A percentile compares a stretch with the other conserved stretches of the same genome.
These are phyloP conservation scores for Schizophyllum commune DNA, from an alignment of 1,284 basidiomycete genomes.

Conservation along the genomic window DNA sequence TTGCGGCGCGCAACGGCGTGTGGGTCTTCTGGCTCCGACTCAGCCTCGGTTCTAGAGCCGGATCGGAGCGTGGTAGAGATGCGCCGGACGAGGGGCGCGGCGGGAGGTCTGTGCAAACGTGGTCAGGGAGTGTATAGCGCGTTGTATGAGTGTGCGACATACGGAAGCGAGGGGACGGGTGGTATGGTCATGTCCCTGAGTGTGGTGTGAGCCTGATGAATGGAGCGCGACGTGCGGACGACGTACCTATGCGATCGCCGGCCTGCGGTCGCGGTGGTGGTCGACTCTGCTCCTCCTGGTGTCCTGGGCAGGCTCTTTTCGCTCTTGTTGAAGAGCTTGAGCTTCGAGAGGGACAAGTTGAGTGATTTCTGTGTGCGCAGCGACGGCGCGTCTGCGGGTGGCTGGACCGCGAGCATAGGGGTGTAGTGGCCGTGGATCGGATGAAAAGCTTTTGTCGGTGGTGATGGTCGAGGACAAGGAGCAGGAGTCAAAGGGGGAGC, in stretches of 20 bases:
- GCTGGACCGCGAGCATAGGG: background rate
- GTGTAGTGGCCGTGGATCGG: background rate
- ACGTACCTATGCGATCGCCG: background rate
- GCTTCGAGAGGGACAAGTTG: background rate
- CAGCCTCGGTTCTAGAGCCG: background rate
- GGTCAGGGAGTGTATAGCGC: background rate
- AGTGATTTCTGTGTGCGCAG: background rate
- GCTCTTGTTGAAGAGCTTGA: background rate
- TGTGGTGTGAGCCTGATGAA: background rate
- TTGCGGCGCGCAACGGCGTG: slow-evolving; percentile 22
- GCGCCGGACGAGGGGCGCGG: background rate
- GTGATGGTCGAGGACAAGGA: background rate
- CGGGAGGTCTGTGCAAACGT: background rate
- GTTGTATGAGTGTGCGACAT: background rate
- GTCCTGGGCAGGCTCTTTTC: background rate
- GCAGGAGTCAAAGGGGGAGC: background rate
- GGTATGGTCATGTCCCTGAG: background rate
- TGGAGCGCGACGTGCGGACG: background rate
- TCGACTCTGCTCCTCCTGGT: background rate
- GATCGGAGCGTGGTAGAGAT: background rate
- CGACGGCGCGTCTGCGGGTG: background rate
- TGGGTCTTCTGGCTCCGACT: background rate
- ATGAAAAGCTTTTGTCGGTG: background rate
- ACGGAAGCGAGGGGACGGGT: background rate
- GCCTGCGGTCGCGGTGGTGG: background rate